These are phyloP conservation scores for Cynanchum wilfordii DNA, from an alignment of 257 asterid genomes.

Conservation along the genomic window DNA sequence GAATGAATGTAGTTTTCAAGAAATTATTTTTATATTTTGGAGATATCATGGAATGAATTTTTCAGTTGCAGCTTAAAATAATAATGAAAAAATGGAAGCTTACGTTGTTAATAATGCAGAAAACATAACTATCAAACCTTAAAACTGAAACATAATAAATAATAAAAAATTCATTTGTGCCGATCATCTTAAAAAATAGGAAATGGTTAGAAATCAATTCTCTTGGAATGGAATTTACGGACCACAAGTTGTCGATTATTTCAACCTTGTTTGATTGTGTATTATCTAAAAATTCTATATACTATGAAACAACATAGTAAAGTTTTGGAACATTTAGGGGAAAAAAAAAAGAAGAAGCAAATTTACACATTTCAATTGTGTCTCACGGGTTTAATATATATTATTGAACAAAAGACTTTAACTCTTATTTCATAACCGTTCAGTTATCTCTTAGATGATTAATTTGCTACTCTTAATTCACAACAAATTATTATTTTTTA, in stretches of 20 bases:
- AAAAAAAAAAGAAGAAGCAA: no score
- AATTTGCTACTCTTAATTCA: no score
- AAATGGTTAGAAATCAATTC: neutral
- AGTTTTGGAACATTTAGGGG: neutral
- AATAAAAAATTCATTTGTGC: neutral
- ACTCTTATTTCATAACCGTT: no score
- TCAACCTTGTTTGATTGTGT: neutral
- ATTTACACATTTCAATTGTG: no score
- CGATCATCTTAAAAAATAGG: neutral
- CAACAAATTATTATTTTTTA: no score
- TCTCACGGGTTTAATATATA: no score
- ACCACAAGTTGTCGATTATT: neutral
- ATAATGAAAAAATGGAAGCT: neutral
- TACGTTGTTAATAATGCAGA: neutral
- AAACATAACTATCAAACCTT: neutral
- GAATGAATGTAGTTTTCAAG: neutral
- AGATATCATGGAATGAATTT: neutral
- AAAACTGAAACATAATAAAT: neutral
- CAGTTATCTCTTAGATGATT: no score
- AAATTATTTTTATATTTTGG: neutral
- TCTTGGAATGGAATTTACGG: conserved; percentile 12
- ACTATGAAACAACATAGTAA: neutral
- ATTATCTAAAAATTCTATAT: neutral
- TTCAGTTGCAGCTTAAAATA: neutral
- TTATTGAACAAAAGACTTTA: no score